A percentile compares a stretch with the other conserved stretches of the same genome.
phyloP scores from a whole-genome alignment of 2,329 filamentous ascomycete genomes.

The Venturia aucupariae region DNA sequence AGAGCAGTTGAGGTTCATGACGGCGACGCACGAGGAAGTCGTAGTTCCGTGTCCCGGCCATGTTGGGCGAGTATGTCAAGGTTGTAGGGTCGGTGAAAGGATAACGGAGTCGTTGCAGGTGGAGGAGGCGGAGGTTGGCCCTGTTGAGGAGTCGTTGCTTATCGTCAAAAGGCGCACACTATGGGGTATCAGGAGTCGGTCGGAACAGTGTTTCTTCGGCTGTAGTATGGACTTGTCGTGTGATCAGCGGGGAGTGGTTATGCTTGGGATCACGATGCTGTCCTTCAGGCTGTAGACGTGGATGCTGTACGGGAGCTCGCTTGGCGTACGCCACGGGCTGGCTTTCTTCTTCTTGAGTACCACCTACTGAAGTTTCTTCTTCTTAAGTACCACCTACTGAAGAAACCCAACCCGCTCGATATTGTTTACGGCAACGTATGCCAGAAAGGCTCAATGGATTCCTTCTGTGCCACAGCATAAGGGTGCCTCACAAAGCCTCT shows the following conservation, averaged over 20 bases:
- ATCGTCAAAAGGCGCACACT: not conserved
- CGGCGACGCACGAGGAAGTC: constrained; percentile 77
- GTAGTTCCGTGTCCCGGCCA: constrained; percentile 98
- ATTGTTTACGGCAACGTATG: not conserved
- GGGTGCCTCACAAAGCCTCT: not conserved
- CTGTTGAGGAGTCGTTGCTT: not conserved
- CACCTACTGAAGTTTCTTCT: not conserved
- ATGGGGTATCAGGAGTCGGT: not conserved
- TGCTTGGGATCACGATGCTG: not conserved
- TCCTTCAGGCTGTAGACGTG: not conserved
- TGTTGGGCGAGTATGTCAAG: constrained; percentile 30
- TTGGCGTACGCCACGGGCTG: not conserved
- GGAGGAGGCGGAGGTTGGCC: constrained; percentile 10
- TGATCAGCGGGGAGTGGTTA: not conserved
- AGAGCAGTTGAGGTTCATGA: not conserved
- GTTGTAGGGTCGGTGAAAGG: constrained; percentile 8
- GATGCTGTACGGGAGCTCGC: not conserved
- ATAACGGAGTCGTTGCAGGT: constrained; percentile 14
- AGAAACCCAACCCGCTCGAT: not conserved
- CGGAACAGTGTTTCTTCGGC: not conserved
- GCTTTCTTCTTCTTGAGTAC: not conserved
- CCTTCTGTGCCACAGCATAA: not conserved
- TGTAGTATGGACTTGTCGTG: not conserved
- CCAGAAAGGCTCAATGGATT: not conserved
- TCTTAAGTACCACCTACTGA: not conserved